Evolutionary conservation across 306 rosid genomes (phyloP).

Genomic region (Morella rubra): DNA sequence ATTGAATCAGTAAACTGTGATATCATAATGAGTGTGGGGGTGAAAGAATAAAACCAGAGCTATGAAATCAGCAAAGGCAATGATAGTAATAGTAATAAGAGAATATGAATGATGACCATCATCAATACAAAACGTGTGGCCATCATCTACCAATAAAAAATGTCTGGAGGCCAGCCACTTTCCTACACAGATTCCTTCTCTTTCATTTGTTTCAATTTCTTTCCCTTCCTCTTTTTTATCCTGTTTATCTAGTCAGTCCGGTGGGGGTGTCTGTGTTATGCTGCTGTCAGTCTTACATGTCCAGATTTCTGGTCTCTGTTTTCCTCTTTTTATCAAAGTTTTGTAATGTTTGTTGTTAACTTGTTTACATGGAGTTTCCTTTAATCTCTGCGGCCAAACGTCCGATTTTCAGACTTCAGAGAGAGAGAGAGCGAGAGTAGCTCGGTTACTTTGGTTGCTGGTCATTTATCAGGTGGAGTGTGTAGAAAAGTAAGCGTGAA

Average conservation of each 20-base stretch:
- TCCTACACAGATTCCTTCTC: constrained; percentile 8
- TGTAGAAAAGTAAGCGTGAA: constrained; percentile 48
- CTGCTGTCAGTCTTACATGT: constrained; percentile 40
- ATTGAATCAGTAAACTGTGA: constrained; percentile 24
- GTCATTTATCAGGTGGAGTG: constrained; percentile 38
- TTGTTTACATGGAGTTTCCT: neutral
- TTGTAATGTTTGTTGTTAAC: too few species aligned
- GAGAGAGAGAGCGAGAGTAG: neutral
- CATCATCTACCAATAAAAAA: constrained; percentile 70
- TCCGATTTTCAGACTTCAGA: neutral
- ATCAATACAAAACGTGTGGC: constrained; percentile 60
- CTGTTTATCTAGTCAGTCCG: constrained; percentile 19
- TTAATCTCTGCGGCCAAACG: neutral
- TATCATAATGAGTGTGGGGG: constrained; percentile 1
- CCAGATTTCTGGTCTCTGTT: neutral
- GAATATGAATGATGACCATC: constrained; percentile 40
- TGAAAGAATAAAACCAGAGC: constrained; percentile 17
- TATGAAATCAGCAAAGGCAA: constrained; percentile 35
- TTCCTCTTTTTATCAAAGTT: neutral
- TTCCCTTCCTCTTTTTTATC: neutral
- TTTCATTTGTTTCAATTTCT: constrained; percentile 2
- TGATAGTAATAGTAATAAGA: constrained; percentile 29
- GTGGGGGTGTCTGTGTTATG: constrained; percentile 33
- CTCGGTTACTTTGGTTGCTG: constrained; percentile 20
- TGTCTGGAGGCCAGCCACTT: constrained; percentile 33